Evolutionary conservation across 2,329 filamentous ascomycete genomes (phyloP).

Genomic region (Fusarium pseudocircinatum): DNA sequence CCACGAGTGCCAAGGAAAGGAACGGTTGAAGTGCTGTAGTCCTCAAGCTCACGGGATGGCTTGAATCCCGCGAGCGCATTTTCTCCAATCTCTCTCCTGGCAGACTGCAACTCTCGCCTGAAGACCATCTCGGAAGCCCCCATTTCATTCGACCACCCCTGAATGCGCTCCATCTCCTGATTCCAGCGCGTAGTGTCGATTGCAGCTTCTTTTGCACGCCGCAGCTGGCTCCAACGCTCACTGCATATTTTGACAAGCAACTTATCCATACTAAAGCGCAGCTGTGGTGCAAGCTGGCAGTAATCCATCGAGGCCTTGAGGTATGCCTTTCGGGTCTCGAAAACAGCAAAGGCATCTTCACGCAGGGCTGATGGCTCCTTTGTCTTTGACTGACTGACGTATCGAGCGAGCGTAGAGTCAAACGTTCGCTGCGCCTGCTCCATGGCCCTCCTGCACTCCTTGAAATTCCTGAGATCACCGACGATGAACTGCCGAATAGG

Average conservation of each 20-base stretch:
- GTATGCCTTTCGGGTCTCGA: slow-evolving; percentile 91
- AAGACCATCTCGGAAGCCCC: slow-evolving; percentile 87
- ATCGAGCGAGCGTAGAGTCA: slow-evolving; percentile 83
- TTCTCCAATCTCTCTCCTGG: slow-evolving; percentile 85
- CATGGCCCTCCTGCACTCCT: slow-evolving; percentile 79
- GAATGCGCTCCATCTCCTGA: slow-evolving; percentile 87
- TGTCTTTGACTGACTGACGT: slow-evolving; percentile 85
- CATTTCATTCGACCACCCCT: slow-evolving; percentile 95
- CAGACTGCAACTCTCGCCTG: slow-evolving; percentile 80
- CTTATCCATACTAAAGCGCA: slow-evolving; percentile 85
- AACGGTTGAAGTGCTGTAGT: slow-evolving; percentile 90
- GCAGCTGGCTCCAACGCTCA: slow-evolving; percentile 91
- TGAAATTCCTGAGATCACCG: slow-evolving; percentile 85
- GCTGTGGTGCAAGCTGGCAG: slow-evolving; percentile 85
- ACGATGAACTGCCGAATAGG: slow-evolving; percentile 82
- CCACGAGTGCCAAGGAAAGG: slow-evolving; percentile 81
- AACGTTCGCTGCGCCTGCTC: slow-evolving; percentile 86
- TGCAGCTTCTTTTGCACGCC: slow-evolving; percentile 72
- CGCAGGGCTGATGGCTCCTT: slow-evolving; percentile 92
- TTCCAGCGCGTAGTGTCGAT: slow-evolving; percentile 73
- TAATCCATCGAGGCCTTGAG: slow-evolving; percentile 94
- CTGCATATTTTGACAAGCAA: slow-evolving; percentile 84
- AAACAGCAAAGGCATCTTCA: slow-evolving; percentile 95
- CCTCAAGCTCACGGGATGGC: slow-evolving; percentile 91
- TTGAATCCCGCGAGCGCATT: slow-evolving; percentile 74